phyloP scores from a whole-genome alignment of 306 rosid genomes.

The Mimosa pudica region DNA sequence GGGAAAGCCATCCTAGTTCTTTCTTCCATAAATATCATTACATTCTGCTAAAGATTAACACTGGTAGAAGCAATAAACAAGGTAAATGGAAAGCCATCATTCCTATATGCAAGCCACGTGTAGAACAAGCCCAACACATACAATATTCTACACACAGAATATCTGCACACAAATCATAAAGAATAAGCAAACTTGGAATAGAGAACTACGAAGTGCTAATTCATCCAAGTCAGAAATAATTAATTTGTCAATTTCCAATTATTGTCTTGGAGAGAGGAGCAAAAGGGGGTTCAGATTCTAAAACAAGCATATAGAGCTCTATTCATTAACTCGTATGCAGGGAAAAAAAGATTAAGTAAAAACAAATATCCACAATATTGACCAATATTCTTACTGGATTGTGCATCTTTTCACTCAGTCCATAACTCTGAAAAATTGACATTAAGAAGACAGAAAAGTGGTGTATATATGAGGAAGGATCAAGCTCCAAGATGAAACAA shows the following conservation, averaged over 20 bases:
- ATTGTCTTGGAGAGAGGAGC: not conserved
- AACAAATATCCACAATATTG: slow-evolving; percentile 17
- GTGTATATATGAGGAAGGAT: slow-evolving; percentile 55
- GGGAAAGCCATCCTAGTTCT: not conserved
- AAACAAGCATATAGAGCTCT: not conserved
- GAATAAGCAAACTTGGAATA: not conserved
- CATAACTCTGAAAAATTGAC: slow-evolving; percentile 70
- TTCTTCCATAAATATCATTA: not conserved
- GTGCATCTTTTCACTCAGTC: slow-evolving; percentile 82
- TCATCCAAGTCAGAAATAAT: not conserved
- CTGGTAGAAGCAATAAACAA: not conserved
- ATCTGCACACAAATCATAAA: not conserved
- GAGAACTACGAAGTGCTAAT: not conserved
- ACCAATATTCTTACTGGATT: slow-evolving; percentile 59
- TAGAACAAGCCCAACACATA: not conserved
- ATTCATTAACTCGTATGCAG: slow-evolving; percentile 29
- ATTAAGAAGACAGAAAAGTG: slow-evolving; percentile 62
- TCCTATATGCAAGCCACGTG: not conserved
- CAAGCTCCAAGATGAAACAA: slow-evolving; percentile 78
- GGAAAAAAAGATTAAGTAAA: not conserved
- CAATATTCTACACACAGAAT: not conserved
- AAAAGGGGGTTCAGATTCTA: slow-evolving; percentile 10
- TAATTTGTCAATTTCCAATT: not conserved
- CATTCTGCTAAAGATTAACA: slow-evolving; percentile 3
- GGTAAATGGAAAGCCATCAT: not conserved